Conservation (phyloP, 106 monocot genomes). For the Triglochin maritima region DNA sequence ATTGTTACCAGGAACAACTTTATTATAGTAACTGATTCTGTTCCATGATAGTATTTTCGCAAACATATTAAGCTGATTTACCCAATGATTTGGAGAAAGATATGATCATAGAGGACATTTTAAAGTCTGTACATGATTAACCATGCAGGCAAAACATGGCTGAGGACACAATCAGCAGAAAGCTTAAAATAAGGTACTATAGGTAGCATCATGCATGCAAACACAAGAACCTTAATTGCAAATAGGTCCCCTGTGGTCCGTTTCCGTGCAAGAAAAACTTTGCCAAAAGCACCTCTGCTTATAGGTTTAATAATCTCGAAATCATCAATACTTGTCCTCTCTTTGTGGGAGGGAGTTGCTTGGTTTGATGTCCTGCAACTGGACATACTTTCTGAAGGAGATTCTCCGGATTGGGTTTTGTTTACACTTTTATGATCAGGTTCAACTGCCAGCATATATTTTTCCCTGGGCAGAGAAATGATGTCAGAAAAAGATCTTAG, state of each 20-base stretch:
- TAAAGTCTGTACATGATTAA: too few species aligned
- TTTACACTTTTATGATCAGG: conserved; percentile 7
- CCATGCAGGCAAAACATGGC: too few species aligned
- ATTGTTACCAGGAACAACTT: too few species aligned
- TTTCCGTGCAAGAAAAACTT: conserved; percentile 58
- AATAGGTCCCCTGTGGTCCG: conserved; percentile 57
- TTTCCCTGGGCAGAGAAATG: conserved; percentile 34
- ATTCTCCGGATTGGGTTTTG: conserved; percentile 9
- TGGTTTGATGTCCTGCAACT: conserved; percentile 14
- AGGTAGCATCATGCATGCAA: not conserved
- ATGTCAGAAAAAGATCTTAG: conserved; percentile 4
- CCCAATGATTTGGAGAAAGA: too few species aligned
- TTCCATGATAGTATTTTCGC: too few species aligned
- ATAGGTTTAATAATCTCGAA: conserved; percentile 71
- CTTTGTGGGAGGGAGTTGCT: conserved; percentile 28
- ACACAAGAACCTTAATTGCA: conserved; percentile 50
- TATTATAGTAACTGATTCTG: too few species aligned
- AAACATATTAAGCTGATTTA: too few species aligned
- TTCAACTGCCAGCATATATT: conserved; percentile 28
- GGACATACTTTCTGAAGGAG: not conserved
- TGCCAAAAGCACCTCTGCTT: conserved; percentile 64
- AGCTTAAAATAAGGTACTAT: too few species aligned
- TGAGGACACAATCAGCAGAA: too few species aligned
- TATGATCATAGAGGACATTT: too few species aligned
- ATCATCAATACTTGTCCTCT: conserved; percentile 53